Base-by-base conservation (phyloP, 2,329 filamentous ascomycete genomes). In the Aspergillus fischeri region DNA sequence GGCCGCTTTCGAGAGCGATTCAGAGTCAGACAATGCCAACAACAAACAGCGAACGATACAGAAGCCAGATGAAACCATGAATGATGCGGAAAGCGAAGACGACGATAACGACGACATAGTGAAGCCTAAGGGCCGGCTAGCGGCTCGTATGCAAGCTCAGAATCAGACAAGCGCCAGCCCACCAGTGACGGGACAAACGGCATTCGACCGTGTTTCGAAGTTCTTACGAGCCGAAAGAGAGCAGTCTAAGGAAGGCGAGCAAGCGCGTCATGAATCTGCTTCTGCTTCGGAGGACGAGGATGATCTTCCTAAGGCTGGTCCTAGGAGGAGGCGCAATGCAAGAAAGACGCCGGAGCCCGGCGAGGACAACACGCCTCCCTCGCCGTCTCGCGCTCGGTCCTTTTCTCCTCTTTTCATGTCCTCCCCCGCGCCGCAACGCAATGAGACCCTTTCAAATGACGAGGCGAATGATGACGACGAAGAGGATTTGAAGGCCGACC, bases 111-210 rank as follows among this genome's bases (percentile, higher is more conserved):
- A 81, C n/a, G 77, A 81, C 35, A 77, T 74, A 29, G 75, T 82
- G 50, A 72, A 81, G 48, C 88, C 88, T 0, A 81, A 82, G 54
- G 87, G 87, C 25, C 82, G 83, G 53, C 78, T 90, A 63, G 87
- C 87, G 11, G 81, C 87, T 17, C 80, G 84, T 52, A 85, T 91
- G 81, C 80, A 83, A 60, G 80, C 68, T 27, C 58, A 64, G 29
- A 59, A 63, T 11, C 63, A 68, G 29, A 64, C 68, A 41, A 65
- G 69, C 11, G 9, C 20, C 2, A 29, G 42, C 11, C 21, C 29
- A 10, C 20, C 21, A 14, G 24, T 20, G 21, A 47, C 52, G 20
- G 52, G 59, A 41, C 70, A 72, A 42, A 73, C 71, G 38, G 78
- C 78, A 7, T 76, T 75, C 57, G 66, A 75, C 42, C 71, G 73